These are phyloP conservation scores for Allium fistulosum DNA, from an alignment of 106 monocot species.

Conservation along the genomic window DNA sequence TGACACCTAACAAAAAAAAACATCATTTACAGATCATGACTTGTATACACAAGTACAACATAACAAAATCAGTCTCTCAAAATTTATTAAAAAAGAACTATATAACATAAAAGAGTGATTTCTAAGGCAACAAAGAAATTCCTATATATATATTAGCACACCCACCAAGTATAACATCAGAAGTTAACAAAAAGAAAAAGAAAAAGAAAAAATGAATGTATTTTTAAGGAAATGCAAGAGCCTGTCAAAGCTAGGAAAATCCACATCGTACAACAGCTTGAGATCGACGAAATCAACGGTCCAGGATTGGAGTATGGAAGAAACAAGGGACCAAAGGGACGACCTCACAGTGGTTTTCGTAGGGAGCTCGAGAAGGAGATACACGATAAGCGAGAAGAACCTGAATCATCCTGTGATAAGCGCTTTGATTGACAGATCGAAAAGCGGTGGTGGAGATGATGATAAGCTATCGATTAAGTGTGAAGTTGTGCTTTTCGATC, in stretches of 20 bases:
- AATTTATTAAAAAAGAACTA: not conserved
- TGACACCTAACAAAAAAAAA: too few species aligned
- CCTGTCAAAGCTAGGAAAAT: constrained; percentile 40
- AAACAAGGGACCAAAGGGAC: not conserved
- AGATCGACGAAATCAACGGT: constrained; percentile 15
- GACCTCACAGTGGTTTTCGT: constrained; percentile 50
- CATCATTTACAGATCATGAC: not conserved
- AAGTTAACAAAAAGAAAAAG: constrained; percentile 20
- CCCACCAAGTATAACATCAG: not conserved
- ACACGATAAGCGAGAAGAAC: constrained; percentile 51
- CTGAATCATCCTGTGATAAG: constrained; percentile 59
- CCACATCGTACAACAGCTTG: constrained; percentile 39
- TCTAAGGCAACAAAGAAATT: constrained; percentile 1
- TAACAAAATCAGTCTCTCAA: not conserved
- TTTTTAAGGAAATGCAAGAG: constrained; percentile 81
- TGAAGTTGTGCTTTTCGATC: constrained; percentile 89
- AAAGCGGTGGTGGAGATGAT: not conserved
- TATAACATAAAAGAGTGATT: not conserved
- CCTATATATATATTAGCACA: not conserved
- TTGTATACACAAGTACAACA: constrained; percentile 1
- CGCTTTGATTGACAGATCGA: constrained; percentile 47
- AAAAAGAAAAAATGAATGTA: constrained; percentile 56
- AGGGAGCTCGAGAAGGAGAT: constrained; percentile 67
- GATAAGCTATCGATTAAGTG: constrained; percentile 44
- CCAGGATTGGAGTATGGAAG: constrained; percentile 3